phyloP scores from a whole-genome alignment of 129 eudicot species.

The Lactuca sativa region DNA sequence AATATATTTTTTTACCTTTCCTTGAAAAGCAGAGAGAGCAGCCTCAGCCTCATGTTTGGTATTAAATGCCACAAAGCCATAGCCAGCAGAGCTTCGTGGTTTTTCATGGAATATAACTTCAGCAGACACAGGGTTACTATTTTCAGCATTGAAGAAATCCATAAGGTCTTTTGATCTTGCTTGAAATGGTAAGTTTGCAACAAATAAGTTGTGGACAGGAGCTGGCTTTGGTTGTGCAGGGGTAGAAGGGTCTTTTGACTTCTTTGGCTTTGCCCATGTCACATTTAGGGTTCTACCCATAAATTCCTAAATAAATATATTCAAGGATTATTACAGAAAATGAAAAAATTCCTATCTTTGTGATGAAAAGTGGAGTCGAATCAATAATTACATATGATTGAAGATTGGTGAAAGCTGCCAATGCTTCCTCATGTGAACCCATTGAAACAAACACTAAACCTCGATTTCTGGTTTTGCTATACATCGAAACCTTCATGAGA shows the following conservation, averaged over 20 bases:
- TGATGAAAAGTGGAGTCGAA: neutral
- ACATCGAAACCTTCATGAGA: conserved; percentile 66
- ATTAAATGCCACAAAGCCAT: conserved; percentile 81
- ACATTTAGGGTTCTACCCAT: conserved; percentile 77
- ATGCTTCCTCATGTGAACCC: conserved; percentile 86
- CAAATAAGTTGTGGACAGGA: conserved; percentile 77
- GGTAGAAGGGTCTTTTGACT: conserved; percentile 35
- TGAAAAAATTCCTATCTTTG: neutral
- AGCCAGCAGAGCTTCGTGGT: conserved; percentile 75
- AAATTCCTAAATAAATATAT: conserved; percentile 46
- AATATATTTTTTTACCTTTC: conserved; percentile 54
- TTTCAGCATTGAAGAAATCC: conserved; percentile 69
- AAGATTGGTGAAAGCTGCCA: conserved; percentile 66
- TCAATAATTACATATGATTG: conserved; percentile 65
- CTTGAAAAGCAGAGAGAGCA: conserved; percentile 66
- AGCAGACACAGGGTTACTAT: conserved; percentile 64
- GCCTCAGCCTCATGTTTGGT: conserved; percentile 77
- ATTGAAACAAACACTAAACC: conserved; percentile 85
- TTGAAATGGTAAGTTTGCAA: conserved; percentile 63
- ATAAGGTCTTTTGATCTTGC: conserved; percentile 80
- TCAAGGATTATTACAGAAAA: neutral
- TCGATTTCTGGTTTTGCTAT: conserved; percentile 70
- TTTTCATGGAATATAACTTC: conserved; percentile 66
- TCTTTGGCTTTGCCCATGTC: conserved; percentile 77
- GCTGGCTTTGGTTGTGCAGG: conserved; percentile 50